phyloP scores from a whole-genome alignment of 73 alveolate species.

The Blepharisma stoltei region DNA sequence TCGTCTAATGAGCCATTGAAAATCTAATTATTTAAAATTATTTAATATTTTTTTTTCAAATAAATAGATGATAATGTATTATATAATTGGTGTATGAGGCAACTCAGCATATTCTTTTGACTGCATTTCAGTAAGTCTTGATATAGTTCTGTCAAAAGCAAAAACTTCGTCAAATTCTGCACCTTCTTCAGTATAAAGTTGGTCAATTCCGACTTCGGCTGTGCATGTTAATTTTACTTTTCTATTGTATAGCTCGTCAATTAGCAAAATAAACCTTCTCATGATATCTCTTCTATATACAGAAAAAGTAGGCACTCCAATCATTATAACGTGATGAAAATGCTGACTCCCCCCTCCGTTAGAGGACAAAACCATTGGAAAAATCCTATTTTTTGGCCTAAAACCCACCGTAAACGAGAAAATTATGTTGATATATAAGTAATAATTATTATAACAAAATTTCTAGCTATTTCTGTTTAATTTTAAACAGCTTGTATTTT shows the following conservation, averaged over 20 bases:
- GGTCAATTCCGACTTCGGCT: conserved; percentile 44
- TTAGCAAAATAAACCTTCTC: conserved; percentile 67
- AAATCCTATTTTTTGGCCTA: too few relatives aligned
- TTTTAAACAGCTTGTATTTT: too few relatives aligned
- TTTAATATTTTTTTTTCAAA: too few relatives aligned
- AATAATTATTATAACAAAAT: too few relatives aligned
- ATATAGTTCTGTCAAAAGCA: conserved; percentile 72
- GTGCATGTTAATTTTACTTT: conserved; percentile 39
- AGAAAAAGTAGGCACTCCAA: conserved; percentile 63
- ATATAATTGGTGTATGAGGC: conserved; percentile 33
- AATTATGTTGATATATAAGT: too few relatives aligned
- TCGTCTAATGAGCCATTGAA: too few relatives aligned
- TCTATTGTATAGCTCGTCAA: conserved; percentile 62
- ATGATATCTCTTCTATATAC: conserved; percentile 64
- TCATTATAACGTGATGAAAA: conserved; percentile 67
- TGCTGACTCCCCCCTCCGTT: too few relatives aligned
- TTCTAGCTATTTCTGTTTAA: too few relatives aligned
- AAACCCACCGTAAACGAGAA: too few relatives aligned
- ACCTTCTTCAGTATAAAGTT: conserved; percentile 36
- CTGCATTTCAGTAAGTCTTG: conserved; percentile 84
- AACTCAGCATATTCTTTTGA: conserved; percentile 59
- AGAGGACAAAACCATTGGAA: too few relatives aligned
- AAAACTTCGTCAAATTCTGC: conserved; percentile 71
- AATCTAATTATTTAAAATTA: too few relatives aligned
- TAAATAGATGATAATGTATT: too few relatives aligned